Base-by-base conservation (phyloP, 106 monocot genomes). In the Ottelia alismoides region DNA sequence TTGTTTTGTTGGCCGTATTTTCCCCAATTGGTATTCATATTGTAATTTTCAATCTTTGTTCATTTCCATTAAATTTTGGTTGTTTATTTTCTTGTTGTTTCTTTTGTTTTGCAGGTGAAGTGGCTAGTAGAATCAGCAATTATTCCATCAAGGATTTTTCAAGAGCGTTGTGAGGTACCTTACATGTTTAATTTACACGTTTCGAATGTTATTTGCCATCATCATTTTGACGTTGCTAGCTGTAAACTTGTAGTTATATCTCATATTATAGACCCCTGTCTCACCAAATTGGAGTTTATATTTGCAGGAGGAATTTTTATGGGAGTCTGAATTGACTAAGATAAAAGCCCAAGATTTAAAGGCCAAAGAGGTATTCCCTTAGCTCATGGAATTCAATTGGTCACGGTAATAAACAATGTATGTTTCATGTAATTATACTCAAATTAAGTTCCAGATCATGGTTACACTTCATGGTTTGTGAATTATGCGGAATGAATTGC, bases 131-230 rank as follows among this genome's bases (percentile, higher is more conserved):
- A 96, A 20, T 73, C 71, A 49, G 69, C 71, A 35, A 20, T 85
- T 52, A 72, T 89, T 65, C 76, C 76, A 49, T 63, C 68, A 28
- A 88, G 81, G 73, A 65, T 96, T 74, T 67, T 96, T 14, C 94
- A 96, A 30, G 94, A 96, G 57, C 84, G 94, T 22, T 96, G 94
- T 45, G 94, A 96, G 81, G 94, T 88, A 45, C 74, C 25, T 22
- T 27, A 18, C 51, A 28, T 53, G 62, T 27, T 58, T 47, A 32
- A 2, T 21, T 44, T 59, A 0, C 20, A 20, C 9, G 30, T 46
- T 11, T 59, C 11, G 14, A 0, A 1, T 27, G 22, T 31, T 31
- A 31, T 56, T 56, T 20, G 6, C 11, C 25, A 27, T 27, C 25
- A 25, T 25, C 11, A 24, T 52, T 25, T 25, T 21, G 2, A 20